These are phyloP conservation scores for Euphrasia confusa DNA, from an alignment of 257 asterid species.

Conservation along the genomic window DNA sequence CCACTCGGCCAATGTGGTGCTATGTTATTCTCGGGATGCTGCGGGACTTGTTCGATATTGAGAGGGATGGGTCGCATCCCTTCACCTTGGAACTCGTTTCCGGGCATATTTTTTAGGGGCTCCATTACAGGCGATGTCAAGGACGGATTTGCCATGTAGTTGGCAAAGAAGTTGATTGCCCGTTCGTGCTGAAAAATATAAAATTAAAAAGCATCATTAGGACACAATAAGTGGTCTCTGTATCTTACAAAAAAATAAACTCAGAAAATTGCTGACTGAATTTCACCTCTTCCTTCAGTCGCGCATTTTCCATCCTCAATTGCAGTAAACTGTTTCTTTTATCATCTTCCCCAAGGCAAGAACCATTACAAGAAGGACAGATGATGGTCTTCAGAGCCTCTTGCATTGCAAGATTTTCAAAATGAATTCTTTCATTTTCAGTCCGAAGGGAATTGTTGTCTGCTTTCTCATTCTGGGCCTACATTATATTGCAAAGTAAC, in stretches of 20 bases:
- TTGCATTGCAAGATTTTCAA: slow-evolving; percentile 51
- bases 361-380: slow-evolving; percentile 42
- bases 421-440: slow-evolving; percentile 48
- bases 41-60: slow-evolving; percentile 19
- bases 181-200: slow-evolving; percentile 36
- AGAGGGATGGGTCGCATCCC: slow-evolving; percentile 22
- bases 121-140: slow-evolving; percentile 20
- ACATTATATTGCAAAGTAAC: slow-evolving; percentile 5
- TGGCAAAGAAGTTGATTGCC: slow-evolving; percentile 29
- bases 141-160: slow-evolving; percentile 30
- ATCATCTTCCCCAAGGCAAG: slow-evolving; percentile 36
- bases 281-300: slow-evolving; percentile 47
- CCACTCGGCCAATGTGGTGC: slow-evolving; percentile 19
- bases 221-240: not conserved
- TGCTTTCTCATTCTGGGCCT: slow-evolving; percentile 54
- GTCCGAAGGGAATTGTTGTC: slow-evolving; percentile 42
- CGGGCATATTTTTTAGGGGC: slow-evolving; percentile 17
- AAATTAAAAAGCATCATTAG: not conserved
- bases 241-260: slow-evolving; percentile 12
- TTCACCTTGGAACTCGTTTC: slow-evolving; percentile 23
- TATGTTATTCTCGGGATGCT: slow-evolving; percentile 19
- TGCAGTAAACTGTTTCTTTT: slow-evolving; percentile 31
- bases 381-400: slow-evolving; percentile 38
- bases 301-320: slow-evolving; percentile 46
- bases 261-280: slow-evolving; percentile 3